Evolutionary conservation across 345 rosid species (phyloP).

Genomic region (Alliaria petiolata): DNA sequence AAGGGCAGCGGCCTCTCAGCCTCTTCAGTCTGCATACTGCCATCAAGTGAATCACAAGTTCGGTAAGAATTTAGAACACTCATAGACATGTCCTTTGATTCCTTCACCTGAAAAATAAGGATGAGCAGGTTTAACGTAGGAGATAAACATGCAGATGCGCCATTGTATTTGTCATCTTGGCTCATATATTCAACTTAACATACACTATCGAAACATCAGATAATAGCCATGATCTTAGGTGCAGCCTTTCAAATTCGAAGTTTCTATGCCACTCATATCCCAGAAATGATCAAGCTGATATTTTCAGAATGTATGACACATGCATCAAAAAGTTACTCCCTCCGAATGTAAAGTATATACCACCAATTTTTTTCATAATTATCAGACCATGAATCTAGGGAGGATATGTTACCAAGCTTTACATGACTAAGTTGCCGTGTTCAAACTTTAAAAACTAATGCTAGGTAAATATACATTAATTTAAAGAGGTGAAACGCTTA

Average conservation of each 20-base stretch:
- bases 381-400: not conserved
- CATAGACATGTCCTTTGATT: conserved; percentile 91
- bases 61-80: conserved; percentile 61
- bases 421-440: not conserved
- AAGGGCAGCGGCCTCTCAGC: conserved; percentile 52
- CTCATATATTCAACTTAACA: not conserved
- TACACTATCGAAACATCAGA: conserved; percentile 1
- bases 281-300: not conserved
- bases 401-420: not conserved
- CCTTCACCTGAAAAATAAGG: conserved; percentile 59
- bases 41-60: conserved; percentile 46
- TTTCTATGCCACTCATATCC: not conserved
- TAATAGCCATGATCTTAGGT: not conserved
- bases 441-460: not conserved
- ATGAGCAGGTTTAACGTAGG: not conserved
- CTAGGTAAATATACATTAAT: not conserved
- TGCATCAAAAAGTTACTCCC: conserved; percentile 2
- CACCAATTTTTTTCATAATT: not conserved
- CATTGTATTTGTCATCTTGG: not conserved
- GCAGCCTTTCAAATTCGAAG: not conserved
- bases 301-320: not conserved
- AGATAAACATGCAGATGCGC: not conserved
- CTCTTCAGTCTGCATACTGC: conserved; percentile 56
- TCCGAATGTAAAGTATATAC: not conserved
- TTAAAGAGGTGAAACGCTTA: not conserved